phyloP scores from a whole-genome alignment of 2,329 filamentous ascomycete species.

The Bipolaris victoriae region DNA sequence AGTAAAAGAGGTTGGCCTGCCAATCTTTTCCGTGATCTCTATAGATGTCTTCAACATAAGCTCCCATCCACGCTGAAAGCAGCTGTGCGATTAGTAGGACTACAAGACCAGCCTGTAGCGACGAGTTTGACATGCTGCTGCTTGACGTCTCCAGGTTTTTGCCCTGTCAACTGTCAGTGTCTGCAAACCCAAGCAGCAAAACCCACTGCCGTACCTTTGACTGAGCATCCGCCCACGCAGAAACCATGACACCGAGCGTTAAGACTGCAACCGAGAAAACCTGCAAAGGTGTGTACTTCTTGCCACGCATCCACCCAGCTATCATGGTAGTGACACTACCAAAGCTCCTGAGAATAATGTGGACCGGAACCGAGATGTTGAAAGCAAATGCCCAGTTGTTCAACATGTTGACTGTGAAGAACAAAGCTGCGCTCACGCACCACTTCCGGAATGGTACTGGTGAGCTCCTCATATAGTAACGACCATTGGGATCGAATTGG shows the following conservation, averaged over 20 bases:
- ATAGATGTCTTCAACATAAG: slow-evolving; percentile 94
- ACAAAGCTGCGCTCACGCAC: slow-evolving; percentile 86
- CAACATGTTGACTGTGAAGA: slow-evolving; percentile 91
- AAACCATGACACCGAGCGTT: slow-evolving; percentile 83
- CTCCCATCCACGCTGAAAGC: slow-evolving; percentile 89
- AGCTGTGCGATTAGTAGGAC: slow-evolving; percentile 89
- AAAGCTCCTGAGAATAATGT: slow-evolving; percentile 94
- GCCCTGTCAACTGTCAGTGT: slow-evolving; percentile 45
- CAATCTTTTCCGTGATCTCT: slow-evolving; percentile 84
- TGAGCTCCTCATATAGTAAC: slow-evolving; percentile 76
- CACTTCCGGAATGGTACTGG: slow-evolving; percentile 84
- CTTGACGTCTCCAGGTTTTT: slow-evolving; percentile 52
- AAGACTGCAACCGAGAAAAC: slow-evolving; percentile 80
- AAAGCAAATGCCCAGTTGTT: slow-evolving; percentile 99
- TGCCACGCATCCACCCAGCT: slow-evolving; percentile 86
- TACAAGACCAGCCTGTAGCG: slow-evolving; percentile 72
- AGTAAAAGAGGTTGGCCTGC: slow-evolving; percentile 97
- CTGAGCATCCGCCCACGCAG: slow-evolving; percentile 87
- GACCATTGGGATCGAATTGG: slow-evolving; percentile 60
- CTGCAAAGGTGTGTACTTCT: slow-evolving; percentile 80
- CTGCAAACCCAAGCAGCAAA: slow-evolving; percentile 1
- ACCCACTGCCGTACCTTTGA: slow-evolving; percentile 68
- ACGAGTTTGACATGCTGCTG: slow-evolving; percentile 48
- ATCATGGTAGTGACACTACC: slow-evolving; percentile 95
- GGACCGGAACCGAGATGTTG: slow-evolving; percentile 92